Percentiles rank a stretch among this genome's conserved stretches.
Conservation (phyloP, 805 yeast genomes). For the Pichia ethanolica region DNA sequence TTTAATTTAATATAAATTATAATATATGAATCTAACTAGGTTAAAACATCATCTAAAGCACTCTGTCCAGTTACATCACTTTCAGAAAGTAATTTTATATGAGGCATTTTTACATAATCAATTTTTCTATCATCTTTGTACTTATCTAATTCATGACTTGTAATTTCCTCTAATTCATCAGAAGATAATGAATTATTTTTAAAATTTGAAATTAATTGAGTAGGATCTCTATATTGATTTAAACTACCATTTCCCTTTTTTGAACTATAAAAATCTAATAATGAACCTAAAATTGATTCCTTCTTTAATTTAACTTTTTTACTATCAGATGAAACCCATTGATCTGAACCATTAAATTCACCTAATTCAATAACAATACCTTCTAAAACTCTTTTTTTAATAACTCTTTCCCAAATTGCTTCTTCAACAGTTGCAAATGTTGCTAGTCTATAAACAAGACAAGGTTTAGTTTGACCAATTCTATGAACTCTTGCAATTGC, state of each 20-base stretch:
- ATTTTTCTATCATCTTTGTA: conserved; percentile 1
- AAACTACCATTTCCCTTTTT: conserved; percentile 11
- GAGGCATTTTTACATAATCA: conserved; percentile 1
- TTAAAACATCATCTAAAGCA: background rate
- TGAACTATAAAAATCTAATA: conserved; percentile 33
- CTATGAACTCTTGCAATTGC: conserved; percentile 95
- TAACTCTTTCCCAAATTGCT: conserved; percentile 68
- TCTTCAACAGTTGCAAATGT: conserved; percentile 79
- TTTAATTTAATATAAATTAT: background rate
- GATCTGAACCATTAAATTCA: conserved; percentile 34
- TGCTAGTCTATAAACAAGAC: conserved; percentile 70
- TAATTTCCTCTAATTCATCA: conserved; percentile 41
- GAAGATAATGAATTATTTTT: conserved; percentile 21
- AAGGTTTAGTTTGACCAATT: conserved; percentile 84
- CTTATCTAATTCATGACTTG: background rate
- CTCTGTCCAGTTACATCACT: conserved; percentile 8
- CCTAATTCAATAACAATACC: conserved; percentile 67
- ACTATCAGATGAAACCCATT: conserved; percentile 6
- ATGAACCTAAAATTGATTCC: conserved; percentile 23
- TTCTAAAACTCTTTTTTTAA: conserved; percentile 72
- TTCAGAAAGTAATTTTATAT: conserved; percentile 7
- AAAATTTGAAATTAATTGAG: background rate
- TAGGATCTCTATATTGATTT: conserved; percentile 4
- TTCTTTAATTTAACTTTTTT: conserved; percentile 9
- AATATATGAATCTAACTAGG: background rate